Evolutionary conservation across 108 stramenopile genomes (phyloP), one percentile per base, ranked within the genome.

Genomic region (Cyclotella cryptica): DNA sequence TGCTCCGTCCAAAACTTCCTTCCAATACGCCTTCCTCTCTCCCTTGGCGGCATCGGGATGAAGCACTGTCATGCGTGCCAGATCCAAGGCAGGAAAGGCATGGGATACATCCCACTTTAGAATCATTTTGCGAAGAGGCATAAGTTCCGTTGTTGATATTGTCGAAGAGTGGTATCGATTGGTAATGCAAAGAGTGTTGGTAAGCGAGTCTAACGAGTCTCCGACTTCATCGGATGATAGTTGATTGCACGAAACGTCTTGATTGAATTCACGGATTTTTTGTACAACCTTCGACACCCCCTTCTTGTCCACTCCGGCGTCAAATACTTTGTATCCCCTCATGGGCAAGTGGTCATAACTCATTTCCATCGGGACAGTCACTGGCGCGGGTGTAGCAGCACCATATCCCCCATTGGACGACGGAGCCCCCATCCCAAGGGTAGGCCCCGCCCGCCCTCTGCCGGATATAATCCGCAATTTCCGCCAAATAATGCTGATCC

Each of bases 391-490:
- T 10, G 53, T 17, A 26, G 66, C 73, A 8, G 42, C 71, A 39
- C 69, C 57, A 63, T 18, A 73, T 14, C 41, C 71, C 21, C 80
- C 71, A 26, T 46, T 49, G n/a, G 35, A 43, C 40, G 14, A 22
- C 74, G 54, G 43, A 74, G 40, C 74, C 83, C 11, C 52, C 77
- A 64, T 71, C 66, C 92, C 94, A 39, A 95, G 46, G 7, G 94
- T 88, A n/a, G 85, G 85, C 42, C 73, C 74, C 64, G 28, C 93
- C 93, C 15, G 87, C 88, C 6, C 97, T 74, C 57, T 94, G 86
- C 46, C 85, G 71, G 60, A 98, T 96, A 76, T 96, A 98, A 78
- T 98, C 93, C 12, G 97, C 97, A 78, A 98, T 96, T 55, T 98
- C 88, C 7, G 71, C 52, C 72, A 98, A 84, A 79, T 98, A 88